phyloP scores from a whole-genome alignment of 2,329 filamentous ascomycete species.

The Fusarium concolor region DNA sequence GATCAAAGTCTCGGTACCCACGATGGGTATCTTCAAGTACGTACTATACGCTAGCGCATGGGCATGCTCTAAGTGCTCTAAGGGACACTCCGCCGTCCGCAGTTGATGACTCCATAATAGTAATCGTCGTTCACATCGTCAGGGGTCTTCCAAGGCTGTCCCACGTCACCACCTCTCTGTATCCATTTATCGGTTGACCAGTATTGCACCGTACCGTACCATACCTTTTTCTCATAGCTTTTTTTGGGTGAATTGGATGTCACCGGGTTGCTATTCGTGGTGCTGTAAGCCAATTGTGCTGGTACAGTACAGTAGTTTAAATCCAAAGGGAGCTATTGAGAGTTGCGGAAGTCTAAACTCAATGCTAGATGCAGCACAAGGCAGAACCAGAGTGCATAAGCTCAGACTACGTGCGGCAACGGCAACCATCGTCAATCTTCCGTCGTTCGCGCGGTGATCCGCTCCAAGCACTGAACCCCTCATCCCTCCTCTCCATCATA shows the following conservation, averaged over 20 bases:
- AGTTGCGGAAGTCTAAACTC: conserved; percentile 20
- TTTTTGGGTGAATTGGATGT: conserved; percentile 18
- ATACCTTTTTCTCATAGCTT: neutral
- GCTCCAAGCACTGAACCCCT: conserved; percentile 14
- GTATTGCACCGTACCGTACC: conserved; percentile 5
- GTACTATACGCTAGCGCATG: conserved; percentile 1
- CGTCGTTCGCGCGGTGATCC: conserved; percentile 19
- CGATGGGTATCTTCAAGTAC: neutral
- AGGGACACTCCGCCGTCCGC: conserved; percentile 21
- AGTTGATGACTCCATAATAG: conserved; percentile 19
- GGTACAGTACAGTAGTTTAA: neutral
- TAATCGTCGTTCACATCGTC: conserved; percentile 14
- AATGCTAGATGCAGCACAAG: conserved; percentile 26
- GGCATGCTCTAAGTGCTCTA: too few relatives aligned
- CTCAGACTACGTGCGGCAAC: conserved; percentile 11
- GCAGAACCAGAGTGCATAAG: too few relatives aligned
- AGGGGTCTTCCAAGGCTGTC: conserved; percentile 34
- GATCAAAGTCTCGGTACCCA: conserved; percentile 17
- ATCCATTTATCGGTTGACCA: conserved; percentile 11
- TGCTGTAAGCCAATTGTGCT: neutral
- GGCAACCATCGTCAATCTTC: conserved; percentile 24
- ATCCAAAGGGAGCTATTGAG: conserved; percentile 11
- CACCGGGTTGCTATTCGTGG: conserved; percentile 17
- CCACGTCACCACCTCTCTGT: conserved; percentile 24
- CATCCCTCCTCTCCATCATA: conserved; percentile 15